Evolutionary conservation across 2,329 filamentous ascomycete species (phyloP), one percentile per base, ranked within the genome.

Genomic region (Fusarium keratoplasticum): DNA sequence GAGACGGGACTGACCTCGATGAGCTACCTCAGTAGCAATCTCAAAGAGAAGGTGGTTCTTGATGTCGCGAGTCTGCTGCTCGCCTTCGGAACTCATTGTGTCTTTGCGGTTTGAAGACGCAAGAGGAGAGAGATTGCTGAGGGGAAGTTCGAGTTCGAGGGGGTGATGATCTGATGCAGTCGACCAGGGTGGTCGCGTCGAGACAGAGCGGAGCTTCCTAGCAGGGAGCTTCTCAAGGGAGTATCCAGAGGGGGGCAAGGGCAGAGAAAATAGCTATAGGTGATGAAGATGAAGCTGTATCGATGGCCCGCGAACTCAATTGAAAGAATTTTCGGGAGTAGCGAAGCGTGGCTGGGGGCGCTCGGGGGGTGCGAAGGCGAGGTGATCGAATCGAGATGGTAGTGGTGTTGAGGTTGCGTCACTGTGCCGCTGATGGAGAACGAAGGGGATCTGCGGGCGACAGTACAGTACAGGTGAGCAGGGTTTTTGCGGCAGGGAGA

Each of bases 41-140:
- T 99, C 96, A 82, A 99, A 99, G 78, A 99, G 93, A 80, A 97
- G 88, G 86, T 98, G 96, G 84, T 97, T 96, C 86, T 94, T 95
- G 80, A 98, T 94, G 85, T 98, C 95, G 78, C 89, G 88, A 73
- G 84, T 82, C 67, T 84, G 84, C 66, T 84, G 84, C 75, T 82
- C 83, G 76, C 83, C 85, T 70, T 87, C 84, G 80, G 79, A 82
- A 69, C 85, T 84, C 87, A 89, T 89, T 67, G 76, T 78, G 81
- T 77, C 60, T 64, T 66, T 66, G 57, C 68, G 36, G 36, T 50
- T 61, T 64, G 59, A 59, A 64, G 27, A 57, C 33, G 36, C 68
- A 54, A 31, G 50, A 66, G 60, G 70, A 58, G 54, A 61, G 36
- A 61, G 33, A 38, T 59, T 64, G 55, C 52, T 67, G 72, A 67